Evolutionary conservation across 345 rosid species (phyloP), one percentile per base, ranked within the genome.

Genomic region (Draba incana): DNA sequence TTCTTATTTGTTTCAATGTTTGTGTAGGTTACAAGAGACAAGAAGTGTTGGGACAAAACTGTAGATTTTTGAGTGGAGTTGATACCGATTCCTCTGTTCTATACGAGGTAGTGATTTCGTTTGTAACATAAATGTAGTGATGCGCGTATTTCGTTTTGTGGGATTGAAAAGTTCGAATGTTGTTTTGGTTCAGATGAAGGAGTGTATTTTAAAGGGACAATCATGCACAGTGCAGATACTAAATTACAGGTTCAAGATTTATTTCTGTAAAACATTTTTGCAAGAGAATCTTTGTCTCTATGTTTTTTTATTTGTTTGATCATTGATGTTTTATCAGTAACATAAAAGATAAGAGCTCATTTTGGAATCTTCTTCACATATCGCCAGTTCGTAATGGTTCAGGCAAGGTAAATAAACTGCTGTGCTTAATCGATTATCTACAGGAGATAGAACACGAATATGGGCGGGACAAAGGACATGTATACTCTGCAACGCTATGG

Each of bases 241-340:
- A 79, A 88, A 84, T 78, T 91, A 90, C 99, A 94, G 99, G 97
- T n/a, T n/a, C n/a, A n/a, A n/a, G n/a, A n/a, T n/a, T n/a, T n/a
- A n/a, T n/a, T n/a, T n/a, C n/a, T n/a, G n/a, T n/a, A n/a, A n/a
- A n/a, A n/a, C n/a, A n/a, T n/a, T n/a, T n/a, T n/a, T n/a, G n/a
- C n/a, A n/a, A n/a, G n/a, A n/a, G n/a, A n/a, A n/a, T n/a, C n/a
- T n/a, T n/a, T n/a, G n/a, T n/a, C n/a, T n/a, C n/a, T n/a, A n/a
- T n/a, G n/a, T n/a, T n/a, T n/a, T n/a, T n/a, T n/a, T 30, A 28
- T n/a, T 9, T 65, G n/a, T n/a, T n/a, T 68, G 39, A 75, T 68
- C 69, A 60, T 31, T 75, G n/a, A 33, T 42, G 41, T 43, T 49
- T n/a, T 62, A 50, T 62, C 70, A 57, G 70, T 13, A 62, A 60